Evolutionary conservation across 78 protist genomes (phyloP).

Genomic region (Dictyostelium intermedium): DNA sequence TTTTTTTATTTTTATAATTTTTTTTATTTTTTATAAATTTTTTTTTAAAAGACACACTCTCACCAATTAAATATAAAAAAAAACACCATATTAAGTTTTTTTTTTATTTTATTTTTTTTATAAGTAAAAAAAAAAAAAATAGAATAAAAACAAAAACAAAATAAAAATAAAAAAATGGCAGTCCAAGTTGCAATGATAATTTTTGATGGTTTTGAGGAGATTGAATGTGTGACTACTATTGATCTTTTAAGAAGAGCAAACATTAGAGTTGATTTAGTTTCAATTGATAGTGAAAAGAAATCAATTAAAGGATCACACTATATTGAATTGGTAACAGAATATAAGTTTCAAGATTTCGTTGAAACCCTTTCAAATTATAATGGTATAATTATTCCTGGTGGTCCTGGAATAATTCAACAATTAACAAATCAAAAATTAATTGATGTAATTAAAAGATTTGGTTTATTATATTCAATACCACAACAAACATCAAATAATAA

Average conservation of each 20-base stretch:
- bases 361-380: not conserved
- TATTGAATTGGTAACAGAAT: not conserved
- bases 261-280: not conserved
- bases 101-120: too few relatives aligned
- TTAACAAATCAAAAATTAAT: not conserved
- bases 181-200: not conserved
- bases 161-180: not conserved
- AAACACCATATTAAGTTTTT: not conserved
- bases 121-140: not conserved
- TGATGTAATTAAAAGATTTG: not conserved
- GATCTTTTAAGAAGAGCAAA: slow-evolving; percentile 11
- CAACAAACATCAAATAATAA: not conserved
- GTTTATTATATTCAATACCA: not conserved
- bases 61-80: not conserved
- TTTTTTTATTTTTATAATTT: not conserved
- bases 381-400: slow-evolving; percentile 5
- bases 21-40: too few relatives aligned
- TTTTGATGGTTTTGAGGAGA: slow-evolving; percentile 17
- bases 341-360: not conserved
- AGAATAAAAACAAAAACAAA: not conserved
- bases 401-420: not conserved
- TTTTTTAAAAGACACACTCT: too few relatives aligned
- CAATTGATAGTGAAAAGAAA: not conserved
- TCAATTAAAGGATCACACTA: slow-evolving; percentile 2
- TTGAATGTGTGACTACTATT: not conserved